Evolutionary conservation across 106 monocot species (phyloP), one percentile per base, ranked within the genome.

Genomic region (Iris macrosiphon): DNA sequence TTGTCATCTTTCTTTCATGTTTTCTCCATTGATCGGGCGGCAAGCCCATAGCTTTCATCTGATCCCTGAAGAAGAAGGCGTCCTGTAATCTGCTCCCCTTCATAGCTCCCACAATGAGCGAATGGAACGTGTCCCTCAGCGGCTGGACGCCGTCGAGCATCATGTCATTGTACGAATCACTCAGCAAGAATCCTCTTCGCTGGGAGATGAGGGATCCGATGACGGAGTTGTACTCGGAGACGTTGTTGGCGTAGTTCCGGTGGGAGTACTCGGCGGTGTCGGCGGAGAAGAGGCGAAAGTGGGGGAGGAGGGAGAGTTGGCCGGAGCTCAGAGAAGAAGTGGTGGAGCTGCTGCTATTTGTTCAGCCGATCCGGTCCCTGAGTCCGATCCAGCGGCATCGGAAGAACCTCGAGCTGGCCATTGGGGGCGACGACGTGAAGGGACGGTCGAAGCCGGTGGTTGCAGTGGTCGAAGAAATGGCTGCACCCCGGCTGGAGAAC

Each of bases 91-190:
- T 72, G 53, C 73, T 91, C 2, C 87, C 78, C 59, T 75, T 91
- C 96, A 98, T 98, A 31, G 85, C 64, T 49, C 96, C 96, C n/a
- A 98, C 71, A n/a, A 98, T 78, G 41, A 98, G 79, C 15, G 80
- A 63, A 38, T 98, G 96, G 70, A 91, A 98, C 9, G 90, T 98
- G 52, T 91, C 96, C 28, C 96, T 76, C 60, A 75, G 39, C 10
- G 96, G 96, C 78, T 91, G 85, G 28, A 98, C 87, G 20, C 87
- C 96, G 39, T 98, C 96, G 3, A 98, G 83, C 71, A 98, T 67
- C 91, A 98, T 98, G 42, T 98, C 96, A 53, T 98, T 91, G 34
- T 98, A 98, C 37, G 79, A 90, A 72, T 98, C 96, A 51, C 96
- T 72, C 37, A 98, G 54, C 61, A 98, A 72, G 75, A 63, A 91